A percentile compares a stretch with the other conserved stretches of the same genome.
These are phyloP conservation scores for Colletotrichum sp. DNA, from an alignment of 2,329 filamentous ascomycete species.

Conservation along the genomic window DNA sequence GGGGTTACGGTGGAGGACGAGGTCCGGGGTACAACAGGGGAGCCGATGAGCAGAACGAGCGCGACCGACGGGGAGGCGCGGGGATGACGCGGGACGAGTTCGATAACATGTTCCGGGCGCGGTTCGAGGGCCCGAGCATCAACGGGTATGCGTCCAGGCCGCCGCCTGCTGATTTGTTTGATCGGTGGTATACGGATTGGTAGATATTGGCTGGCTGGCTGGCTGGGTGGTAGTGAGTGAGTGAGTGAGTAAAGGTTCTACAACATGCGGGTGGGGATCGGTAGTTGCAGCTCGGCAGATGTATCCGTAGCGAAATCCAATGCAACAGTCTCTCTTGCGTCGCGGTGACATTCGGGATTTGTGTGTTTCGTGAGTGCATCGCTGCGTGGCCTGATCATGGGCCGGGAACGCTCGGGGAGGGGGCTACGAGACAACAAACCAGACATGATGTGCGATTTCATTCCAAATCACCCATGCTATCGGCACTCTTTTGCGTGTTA, in stretches of 20 bases:
- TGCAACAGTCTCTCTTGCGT: neutral
- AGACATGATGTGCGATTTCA: neutral
- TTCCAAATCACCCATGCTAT: neutral
- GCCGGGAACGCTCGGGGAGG: neutral
- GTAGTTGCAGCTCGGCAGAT: neutral
- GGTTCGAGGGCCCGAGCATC: neutral
- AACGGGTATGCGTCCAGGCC: neutral
- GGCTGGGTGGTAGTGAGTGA: neutral
- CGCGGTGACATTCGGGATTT: neutral
- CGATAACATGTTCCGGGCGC: neutral
- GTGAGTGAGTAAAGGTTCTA: neutral
- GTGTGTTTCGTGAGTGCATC: neutral
- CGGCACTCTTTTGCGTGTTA: neutral
- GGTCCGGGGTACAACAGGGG: neutral
- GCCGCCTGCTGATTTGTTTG: neutral
- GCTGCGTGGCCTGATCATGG: neutral
- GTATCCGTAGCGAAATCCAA: neutral
- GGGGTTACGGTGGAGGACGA: neutral
- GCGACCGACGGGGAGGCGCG: neutral
- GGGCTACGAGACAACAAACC: neutral
- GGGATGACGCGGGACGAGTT: conserved; percentile 7
- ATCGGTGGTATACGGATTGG: neutral
- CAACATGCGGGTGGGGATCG: neutral
- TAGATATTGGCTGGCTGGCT: neutral
- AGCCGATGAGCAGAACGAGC: neutral